Evolutionary conservation across 768 basidiomycete genomes (phyloP).

Genomic region (Termitomyces sp.): DNA sequence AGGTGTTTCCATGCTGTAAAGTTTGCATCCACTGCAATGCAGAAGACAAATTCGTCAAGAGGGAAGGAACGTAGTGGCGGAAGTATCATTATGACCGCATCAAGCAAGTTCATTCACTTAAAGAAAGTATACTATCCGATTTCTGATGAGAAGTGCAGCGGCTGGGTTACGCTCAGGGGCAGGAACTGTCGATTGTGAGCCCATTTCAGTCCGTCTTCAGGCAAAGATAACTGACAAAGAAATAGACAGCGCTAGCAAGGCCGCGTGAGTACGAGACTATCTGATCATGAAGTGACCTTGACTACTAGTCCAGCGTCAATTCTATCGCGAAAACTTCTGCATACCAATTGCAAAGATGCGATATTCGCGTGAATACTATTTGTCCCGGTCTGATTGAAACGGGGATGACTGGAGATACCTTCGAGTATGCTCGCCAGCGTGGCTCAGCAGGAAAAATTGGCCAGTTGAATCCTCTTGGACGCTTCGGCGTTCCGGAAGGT

Average conservation of each 20-base stretch:
- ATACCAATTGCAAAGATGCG: constrained; percentile 76
- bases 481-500: constrained; percentile 85
- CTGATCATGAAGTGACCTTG: background rate
- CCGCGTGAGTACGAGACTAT: constrained; percentile 61
- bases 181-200: constrained; percentile 78
- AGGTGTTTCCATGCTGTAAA: constrained; percentile 92
- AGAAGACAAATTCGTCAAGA: constrained; percentile 56
- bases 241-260: constrained; percentile 88
- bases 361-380: constrained; percentile 86
- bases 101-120: constrained; percentile 44
- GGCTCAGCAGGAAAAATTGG: constrained; percentile 80
- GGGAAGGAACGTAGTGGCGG: constrained; percentile 73
- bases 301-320: constrained; percentile 59
- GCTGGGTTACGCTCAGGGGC: constrained; percentile 84
- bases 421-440: constrained; percentile 71
- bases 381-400: constrained; percentile 95
- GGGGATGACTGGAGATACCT: constrained; percentile 80
- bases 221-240: background rate
- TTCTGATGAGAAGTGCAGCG: constrained; percentile 40
- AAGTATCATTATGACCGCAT: constrained; percentile 87
- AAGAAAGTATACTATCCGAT: background rate
- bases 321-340: constrained; percentile 82
- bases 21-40: constrained; percentile 82
- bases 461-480: constrained; percentile 77
- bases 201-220: background rate